These are phyloP conservation scores for Cubamyces sp. DNA, from an alignment of 768 basidiomycete species.

Conservation along the genomic window DNA sequence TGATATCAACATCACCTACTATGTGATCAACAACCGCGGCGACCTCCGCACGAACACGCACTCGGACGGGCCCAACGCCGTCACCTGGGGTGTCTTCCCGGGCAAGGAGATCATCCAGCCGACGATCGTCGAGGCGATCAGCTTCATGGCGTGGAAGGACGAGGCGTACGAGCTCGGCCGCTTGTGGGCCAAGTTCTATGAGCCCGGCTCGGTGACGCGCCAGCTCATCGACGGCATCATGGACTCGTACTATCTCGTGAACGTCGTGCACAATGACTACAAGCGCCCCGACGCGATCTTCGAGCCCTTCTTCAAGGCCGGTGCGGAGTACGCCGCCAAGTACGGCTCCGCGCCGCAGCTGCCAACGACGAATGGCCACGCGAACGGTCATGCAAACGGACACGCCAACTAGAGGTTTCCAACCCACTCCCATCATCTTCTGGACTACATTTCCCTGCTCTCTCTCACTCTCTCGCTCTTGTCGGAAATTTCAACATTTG, in stretches of 20 bases:
- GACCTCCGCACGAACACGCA: slow-evolving; percentile 95
- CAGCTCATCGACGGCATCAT: slow-evolving; percentile 79
- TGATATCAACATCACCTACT: slow-evolving; percentile 91
- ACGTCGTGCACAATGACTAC: slow-evolving; percentile 97
- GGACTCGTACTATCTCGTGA: slow-evolving; percentile 85
- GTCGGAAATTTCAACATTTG: slow-evolving; percentile 30
- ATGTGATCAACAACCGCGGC: slow-evolving; percentile 95
- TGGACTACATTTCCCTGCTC: slow-evolving; percentile 17
- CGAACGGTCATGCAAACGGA: slow-evolving; percentile 26
- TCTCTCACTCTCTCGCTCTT: background rate
- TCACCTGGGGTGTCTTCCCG: slow-evolving; percentile 98
- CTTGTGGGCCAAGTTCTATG: slow-evolving; percentile 91
- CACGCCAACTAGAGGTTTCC: slow-evolving; percentile 21
- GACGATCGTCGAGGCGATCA: slow-evolving; percentile 95
- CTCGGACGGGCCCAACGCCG: slow-evolving; percentile 96
- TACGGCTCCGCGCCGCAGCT: slow-evolving; percentile 38
- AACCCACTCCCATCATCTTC: slow-evolving; percentile 21
- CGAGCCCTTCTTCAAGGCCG: slow-evolving; percentile 80
- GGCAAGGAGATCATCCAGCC: slow-evolving; percentile 96
- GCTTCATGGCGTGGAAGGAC: slow-evolving; percentile 99
- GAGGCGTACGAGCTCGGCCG: slow-evolving; percentile 92
- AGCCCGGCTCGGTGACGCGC: slow-evolving; percentile 71
- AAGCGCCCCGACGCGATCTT: slow-evolving; percentile 85
- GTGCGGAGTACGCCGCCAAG: slow-evolving; percentile 55
- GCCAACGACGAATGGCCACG: slow-evolving; percentile 45